A percentile compares a stretch with the other conserved stretches of the same genome.
Evolutionary conservation across 129 eudicot species (phyloP).

Genomic region (Cynara cardunculus): DNA sequence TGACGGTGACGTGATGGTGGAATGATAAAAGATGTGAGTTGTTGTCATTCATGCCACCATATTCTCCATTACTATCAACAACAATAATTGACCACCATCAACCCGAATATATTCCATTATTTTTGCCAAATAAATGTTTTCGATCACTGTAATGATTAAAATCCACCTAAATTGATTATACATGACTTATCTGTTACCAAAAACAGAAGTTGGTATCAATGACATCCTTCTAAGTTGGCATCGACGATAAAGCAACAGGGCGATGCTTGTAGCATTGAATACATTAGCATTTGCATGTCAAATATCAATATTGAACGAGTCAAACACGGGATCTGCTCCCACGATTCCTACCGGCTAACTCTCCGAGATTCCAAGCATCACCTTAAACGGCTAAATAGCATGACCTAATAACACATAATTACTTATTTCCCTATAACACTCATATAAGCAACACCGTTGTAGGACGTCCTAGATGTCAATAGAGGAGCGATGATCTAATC

Average conservation of each 20-base stretch:
- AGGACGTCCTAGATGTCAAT: too few species aligned
- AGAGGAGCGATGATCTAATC: too few species aligned
- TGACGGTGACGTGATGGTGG: not conserved
- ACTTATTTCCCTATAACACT: too few species aligned
- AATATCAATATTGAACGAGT: not conserved
- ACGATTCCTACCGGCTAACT: not conserved
- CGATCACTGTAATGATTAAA: not conserved
- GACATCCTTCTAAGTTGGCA: not conserved
- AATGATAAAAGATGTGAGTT: not conserved
- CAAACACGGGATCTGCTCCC: not conserved
- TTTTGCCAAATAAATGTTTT: not conserved
- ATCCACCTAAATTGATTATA: not conserved
- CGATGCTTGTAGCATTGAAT: not conserved
- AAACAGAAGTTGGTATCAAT: not conserved
- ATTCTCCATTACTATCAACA: not conserved
- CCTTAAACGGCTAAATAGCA: too few species aligned
- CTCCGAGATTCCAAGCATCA: not conserved
- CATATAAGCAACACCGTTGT: too few species aligned
- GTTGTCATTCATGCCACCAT: not conserved
- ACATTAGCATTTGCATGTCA: too few species aligned
- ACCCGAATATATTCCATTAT: not conserved
- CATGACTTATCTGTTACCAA: not conserved
- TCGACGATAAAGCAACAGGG: not conserved
- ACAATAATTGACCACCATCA: not conserved
- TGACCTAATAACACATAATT: too few species aligned